phyloP scores from a whole-genome alignment of 345 rosid species.

The Mallotus nudiflorus region DNA sequence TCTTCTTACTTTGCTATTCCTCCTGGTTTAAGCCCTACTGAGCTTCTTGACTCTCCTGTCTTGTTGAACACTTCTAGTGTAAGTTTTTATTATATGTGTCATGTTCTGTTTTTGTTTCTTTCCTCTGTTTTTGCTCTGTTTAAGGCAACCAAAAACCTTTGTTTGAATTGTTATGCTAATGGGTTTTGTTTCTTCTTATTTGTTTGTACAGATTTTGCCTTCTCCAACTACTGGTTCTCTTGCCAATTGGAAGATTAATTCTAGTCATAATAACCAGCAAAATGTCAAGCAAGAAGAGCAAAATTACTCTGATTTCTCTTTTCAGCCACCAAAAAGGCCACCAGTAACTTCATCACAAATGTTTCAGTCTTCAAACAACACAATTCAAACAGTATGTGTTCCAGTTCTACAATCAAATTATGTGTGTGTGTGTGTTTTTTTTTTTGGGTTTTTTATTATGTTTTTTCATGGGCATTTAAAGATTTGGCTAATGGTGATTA shows the following conservation, averaged over 20 bases:
- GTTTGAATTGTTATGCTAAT: conserved; percentile 7
- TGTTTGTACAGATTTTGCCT: conserved; percentile 59
- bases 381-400: conserved; percentile 38
- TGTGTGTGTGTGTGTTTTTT: too few species aligned
- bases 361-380: conserved; percentile 33
- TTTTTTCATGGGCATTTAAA: not conserved
- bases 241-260: conserved; percentile 49
- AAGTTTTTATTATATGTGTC: conserved; percentile 24
- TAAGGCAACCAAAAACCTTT: too few species aligned
- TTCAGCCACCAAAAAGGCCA: conserved; percentile 49
- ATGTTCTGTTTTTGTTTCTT: not conserved
- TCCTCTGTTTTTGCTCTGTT: not conserved
- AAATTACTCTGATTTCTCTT: conserved; percentile 52
- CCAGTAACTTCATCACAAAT: conserved; percentile 21
- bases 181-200: not conserved
- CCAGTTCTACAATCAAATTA: not conserved
- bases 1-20: conserved; percentile 80
- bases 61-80: conserved; percentile 66
- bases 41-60: conserved; percentile 87
- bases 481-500: not conserved
- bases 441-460: not conserved
- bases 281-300: conserved; percentile 48
- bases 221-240: conserved; percentile 90
- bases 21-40: conserved; percentile 67
- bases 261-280: conserved; percentile 23